Conservation (phyloP, 2,329 filamentous ascomycete genomes). For the Diplocarpon rosae region DNA sequence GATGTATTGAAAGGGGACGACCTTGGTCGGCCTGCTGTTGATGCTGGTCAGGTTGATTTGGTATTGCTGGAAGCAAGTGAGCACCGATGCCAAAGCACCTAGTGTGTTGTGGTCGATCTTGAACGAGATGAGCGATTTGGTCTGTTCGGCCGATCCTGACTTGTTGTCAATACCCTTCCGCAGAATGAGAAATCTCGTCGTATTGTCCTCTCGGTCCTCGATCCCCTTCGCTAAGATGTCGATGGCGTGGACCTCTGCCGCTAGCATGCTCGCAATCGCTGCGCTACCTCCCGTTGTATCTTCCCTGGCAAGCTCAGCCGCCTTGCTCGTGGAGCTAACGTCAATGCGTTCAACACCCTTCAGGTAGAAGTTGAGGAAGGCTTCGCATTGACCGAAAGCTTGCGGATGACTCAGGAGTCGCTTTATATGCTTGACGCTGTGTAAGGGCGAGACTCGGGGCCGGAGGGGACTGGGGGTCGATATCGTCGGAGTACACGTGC, state of each 20-base stretch:
- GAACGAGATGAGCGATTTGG: constrained; percentile 73
- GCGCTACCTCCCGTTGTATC: constrained; percentile 50
- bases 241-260: constrained; percentile 56
- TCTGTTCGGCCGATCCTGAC: constrained; percentile 18
- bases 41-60: constrained; percentile 63
- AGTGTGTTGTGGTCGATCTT: constrained; percentile 66
- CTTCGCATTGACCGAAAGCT: constrained; percentile 82
- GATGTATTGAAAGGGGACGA: constrained; percentile 75
- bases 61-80: constrained; percentile 65
- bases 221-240: constrained; percentile 59
- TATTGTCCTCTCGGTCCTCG: constrained; percentile 65
- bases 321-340: constrained; percentile 74
- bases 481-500: constrained; percentile 39
- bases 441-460: constrained; percentile 37
- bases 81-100: constrained; percentile 71
- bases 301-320: constrained; percentile 63
- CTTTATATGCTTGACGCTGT: constrained; percentile 49
- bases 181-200: constrained; percentile 68
- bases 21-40: constrained; percentile 70
- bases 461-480: constrained; percentile 34
- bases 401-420: constrained; percentile 90
- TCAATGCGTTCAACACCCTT: constrained; percentile 71
- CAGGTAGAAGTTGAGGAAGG: constrained; percentile 60
- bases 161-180: constrained; percentile 21
- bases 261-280: constrained; percentile 67